phyloP scores from a whole-genome alignment of 116 monocot species.

The Trichopus zeylanicus region DNA sequence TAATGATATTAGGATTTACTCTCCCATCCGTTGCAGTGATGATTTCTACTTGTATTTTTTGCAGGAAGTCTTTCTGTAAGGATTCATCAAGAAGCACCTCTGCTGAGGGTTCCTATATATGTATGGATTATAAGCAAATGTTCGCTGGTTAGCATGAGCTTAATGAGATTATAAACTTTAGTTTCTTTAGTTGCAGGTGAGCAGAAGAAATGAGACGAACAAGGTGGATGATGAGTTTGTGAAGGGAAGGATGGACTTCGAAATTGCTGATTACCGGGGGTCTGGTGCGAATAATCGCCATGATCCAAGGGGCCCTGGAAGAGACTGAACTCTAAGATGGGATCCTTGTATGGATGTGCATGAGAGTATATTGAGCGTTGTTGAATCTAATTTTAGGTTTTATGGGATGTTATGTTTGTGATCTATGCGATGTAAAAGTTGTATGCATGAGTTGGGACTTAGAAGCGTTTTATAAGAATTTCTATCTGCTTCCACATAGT shows the following conservation, averaged over 20 bases:
- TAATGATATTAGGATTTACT: no score
- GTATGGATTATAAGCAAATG: not conserved
- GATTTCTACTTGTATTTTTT: no score
- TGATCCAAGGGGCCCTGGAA: slow-evolving; percentile 25
- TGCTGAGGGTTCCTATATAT: not conserved
- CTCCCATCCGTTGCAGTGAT: no score
- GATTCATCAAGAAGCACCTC: not conserved
- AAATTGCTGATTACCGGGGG: slow-evolving; percentile 48
- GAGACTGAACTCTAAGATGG: slow-evolving; percentile 5
- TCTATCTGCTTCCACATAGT: no score
- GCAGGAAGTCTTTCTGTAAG: slow-evolving; percentile 12
- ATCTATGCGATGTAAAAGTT: no score
- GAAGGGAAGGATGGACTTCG: slow-evolving; percentile 35
- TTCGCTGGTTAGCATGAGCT: not conserved
- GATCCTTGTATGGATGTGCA: no score
- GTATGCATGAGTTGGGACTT: no score
- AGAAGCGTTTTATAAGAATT: no score
- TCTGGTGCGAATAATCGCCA: slow-evolving; percentile 67
- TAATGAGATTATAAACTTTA: no score
- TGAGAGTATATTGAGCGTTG: no score
- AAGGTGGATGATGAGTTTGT: not conserved
- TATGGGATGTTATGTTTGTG: no score
- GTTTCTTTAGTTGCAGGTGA: not conserved
- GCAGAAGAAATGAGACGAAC: not conserved
- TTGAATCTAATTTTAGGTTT: no score